Evolutionary conservation across 192 early-diverging fungal species (phyloP), one percentile per base, ranked within the genome.

Genomic region (Umbelopsis ramanniana): DNA sequence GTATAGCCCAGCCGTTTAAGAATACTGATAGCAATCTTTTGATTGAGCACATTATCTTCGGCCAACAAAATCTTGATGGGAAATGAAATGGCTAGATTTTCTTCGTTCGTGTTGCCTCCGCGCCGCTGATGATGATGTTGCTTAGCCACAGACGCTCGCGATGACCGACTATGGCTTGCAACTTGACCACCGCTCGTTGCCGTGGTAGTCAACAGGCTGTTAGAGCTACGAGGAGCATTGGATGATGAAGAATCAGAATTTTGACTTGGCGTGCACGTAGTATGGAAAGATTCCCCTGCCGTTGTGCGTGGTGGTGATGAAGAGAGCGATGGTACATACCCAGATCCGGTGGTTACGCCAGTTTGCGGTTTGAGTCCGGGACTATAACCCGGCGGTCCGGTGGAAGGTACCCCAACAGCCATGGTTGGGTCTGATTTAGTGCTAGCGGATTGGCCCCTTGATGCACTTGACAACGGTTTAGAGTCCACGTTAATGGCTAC

Each of bases 11-110:
- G 67, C 35, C 83, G 68, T 47, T 84, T 86, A 24, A 87, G 68
- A 23, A 87, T 82, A n/a, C 83, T 80, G 11, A 84, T 76, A 21
- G 83, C 83, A 37, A 87, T 83, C 68, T 83, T 84, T 72, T 87
- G 85, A 52, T 87, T 87, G 29, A 87, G 82, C 78, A 76, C 68
- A 50, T 80, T 80, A 68, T 80, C 79, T 57, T 80, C 79, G 15
- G 79, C 79, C 52, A 80, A 46, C 33, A 80, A 43, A 52, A 80
- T 80, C 33, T 76, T 75, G 17, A 76, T 67, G 7, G 74, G 79
- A 35, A 74, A 76, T 4, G 55, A 11, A 29, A 71, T 19, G 21
- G 71, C 71, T 0, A 80, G 14, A 47, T 73, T 76, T 24, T 80
- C 78, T 48, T 80, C 78, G 3, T 67, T 73, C 17, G 19, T 2